Conservation (phyloP, 2,329 filamentous ascomycete genomes). For the Arthroderma sp. region DNA sequence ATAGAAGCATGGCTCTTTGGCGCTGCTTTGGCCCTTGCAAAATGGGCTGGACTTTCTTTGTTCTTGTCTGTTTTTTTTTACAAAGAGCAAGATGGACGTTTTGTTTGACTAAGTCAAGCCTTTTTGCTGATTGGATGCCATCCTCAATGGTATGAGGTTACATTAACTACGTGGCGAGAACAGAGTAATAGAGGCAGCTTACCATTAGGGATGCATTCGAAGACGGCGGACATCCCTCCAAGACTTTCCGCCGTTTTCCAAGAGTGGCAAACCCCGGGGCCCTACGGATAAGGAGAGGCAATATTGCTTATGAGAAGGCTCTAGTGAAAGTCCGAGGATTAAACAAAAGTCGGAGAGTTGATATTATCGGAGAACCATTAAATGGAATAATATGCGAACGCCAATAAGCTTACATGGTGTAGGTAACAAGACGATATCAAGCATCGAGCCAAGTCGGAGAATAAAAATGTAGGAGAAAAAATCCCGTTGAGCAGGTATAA, state of each 20-base stretch:
- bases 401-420: slow-evolving; percentile 1
- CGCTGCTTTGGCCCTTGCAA: no score
- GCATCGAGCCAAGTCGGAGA: neutral
- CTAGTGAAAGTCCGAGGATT: neutral
- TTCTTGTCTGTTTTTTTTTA: no score
- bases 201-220: no score
- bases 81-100: no score
- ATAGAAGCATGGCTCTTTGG: neutral
- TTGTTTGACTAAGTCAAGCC: no score
- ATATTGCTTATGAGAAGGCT: neutral
- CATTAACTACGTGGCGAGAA: neutral
- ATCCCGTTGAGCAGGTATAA: neutral
- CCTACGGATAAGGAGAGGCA: no score
- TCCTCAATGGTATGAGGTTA: neutral
- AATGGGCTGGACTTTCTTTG: no score
- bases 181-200: no score
- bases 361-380: neutral
- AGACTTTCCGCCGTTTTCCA: no score
- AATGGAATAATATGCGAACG: neutral
- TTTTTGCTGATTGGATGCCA: neutral
- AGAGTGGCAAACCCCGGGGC: no score
- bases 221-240: no score
- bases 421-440: neutral
- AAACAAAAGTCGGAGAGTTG: neutral
- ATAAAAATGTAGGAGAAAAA: neutral